Evolutionary conservation across 225 moss, liverwort and hornwort species (phyloP).

Genomic region (Rhytidiadelphus loreus): DNA sequence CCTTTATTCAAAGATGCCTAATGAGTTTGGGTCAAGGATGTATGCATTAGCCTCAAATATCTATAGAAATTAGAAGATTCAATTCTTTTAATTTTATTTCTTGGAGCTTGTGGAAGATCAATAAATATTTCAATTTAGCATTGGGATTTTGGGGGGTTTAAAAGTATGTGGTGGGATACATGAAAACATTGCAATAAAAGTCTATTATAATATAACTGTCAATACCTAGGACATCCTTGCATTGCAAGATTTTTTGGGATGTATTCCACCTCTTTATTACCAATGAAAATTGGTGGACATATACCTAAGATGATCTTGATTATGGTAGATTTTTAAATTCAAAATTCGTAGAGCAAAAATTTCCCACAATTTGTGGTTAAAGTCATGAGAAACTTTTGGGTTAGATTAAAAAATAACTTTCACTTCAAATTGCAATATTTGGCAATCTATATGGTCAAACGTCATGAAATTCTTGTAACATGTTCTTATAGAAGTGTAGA

Average conservation of each 20-base stretch:
- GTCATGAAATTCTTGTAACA: neutral
- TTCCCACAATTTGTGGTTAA: neutral
- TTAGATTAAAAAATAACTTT: neutral
- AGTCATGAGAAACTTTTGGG: accelerated
- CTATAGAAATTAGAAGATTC: neutral
- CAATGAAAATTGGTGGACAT: neutral
- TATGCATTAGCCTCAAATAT: neutral
- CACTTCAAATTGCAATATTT: neutral
- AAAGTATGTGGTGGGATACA: too few relatives aligned
- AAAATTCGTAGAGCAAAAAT: neutral
- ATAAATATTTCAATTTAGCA: neutral
- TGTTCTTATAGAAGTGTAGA: neutral
- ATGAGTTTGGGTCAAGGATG: neutral
- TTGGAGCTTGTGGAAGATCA: neutral
- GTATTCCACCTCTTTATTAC: neutral
- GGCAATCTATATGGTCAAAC: neutral
- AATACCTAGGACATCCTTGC: neutral
- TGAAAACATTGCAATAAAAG: neutral
- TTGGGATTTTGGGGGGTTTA: neutral
- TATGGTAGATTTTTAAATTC: neutral
- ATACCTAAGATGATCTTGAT: neutral
- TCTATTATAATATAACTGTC: neutral
- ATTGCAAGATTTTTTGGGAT: neutral
- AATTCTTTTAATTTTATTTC: neutral
- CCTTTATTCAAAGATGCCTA: too few relatives aligned